phyloP scores from a whole-genome alignment of 129 eudicot species.

The Chrysanthemum lavandulifolium region DNA sequence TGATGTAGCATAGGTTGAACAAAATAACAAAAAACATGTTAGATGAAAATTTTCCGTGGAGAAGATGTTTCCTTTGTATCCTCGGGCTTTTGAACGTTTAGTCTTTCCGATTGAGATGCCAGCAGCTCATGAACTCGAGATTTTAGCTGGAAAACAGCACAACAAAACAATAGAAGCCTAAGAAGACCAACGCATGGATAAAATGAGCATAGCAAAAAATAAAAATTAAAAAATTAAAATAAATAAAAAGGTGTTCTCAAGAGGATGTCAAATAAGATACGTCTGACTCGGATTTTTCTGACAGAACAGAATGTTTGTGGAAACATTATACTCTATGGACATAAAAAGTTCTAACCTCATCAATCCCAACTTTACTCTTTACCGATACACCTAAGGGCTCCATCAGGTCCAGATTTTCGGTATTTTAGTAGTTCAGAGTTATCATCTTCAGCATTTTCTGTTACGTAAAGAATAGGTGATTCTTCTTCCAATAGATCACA shows the following conservation, averaged over 20 bases:
- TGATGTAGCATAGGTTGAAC: background rate
- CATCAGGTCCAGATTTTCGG: slow-evolving; percentile 80
- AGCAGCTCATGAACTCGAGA: slow-evolving; percentile 67
- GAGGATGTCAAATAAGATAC: background rate
- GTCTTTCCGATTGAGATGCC: slow-evolving; percentile 55
- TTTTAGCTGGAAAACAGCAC: slow-evolving; percentile 52
- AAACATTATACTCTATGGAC: background rate
- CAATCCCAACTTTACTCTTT: slow-evolving; percentile 57
- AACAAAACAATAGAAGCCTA: background rate
- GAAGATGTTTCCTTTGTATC: slow-evolving; percentile 21
- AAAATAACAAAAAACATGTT: background rate
- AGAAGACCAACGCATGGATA: background rate
- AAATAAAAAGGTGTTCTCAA: background rate
- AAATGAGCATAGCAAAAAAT: background rate
- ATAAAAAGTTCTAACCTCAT: slow-evolving; percentile 49
- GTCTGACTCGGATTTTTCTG: background rate
- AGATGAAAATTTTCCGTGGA: slow-evolving; percentile 23
- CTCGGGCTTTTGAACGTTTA: slow-evolving; percentile 33
- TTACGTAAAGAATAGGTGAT: slow-evolving; percentile 58
- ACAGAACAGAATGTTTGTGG: background rate
- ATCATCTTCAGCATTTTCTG: slow-evolving; percentile 57
- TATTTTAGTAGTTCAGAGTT: slow-evolving; percentile 60
- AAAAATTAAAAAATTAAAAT: background rate
- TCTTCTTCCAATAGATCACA: slow-evolving; percentile 76
- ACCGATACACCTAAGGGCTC: slow-evolving; percentile 77